A percentile compares a stretch with the other conserved stretches of the same genome.
Conservation (phyloP, 2,329 filamentous ascomycete genomes). For the Epichloe glyceriae region DNA sequence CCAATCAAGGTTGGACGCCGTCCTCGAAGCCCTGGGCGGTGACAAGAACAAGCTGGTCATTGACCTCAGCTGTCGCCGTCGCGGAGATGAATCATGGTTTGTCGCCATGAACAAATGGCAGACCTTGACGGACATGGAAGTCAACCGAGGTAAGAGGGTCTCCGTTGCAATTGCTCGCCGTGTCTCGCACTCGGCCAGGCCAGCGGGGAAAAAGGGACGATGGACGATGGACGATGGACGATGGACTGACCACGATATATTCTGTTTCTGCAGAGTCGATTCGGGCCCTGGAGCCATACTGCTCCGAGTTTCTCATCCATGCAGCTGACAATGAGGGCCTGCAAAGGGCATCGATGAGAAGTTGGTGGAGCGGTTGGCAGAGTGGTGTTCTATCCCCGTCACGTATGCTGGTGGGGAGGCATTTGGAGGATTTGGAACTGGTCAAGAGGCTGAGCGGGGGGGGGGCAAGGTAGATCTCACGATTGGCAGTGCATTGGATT, state of each 20-base stretch:
- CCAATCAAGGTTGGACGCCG: slow-evolving; percentile 57
- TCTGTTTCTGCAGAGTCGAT: slow-evolving; percentile 54
- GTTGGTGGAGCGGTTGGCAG: slow-evolving; percentile 60
- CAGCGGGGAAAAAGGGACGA: background rate
- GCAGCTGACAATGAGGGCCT: slow-evolving; percentile 94
- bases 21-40: slow-evolving; percentile 59
- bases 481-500: slow-evolving; percentile 90
- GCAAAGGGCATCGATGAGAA: slow-evolving; percentile 81
- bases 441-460: slow-evolving; percentile 69
- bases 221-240: background rate
- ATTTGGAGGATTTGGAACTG: slow-evolving; percentile 66
- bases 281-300: slow-evolving; percentile 70
- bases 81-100: slow-evolving; percentile 63
- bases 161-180: background rate
- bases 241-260: background rate
- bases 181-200: background rate
- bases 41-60: slow-evolving; percentile 79
- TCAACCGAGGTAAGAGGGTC: slow-evolving; percentile 56
- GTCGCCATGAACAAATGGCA: slow-evolving; percentile 99
- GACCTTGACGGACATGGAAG: slow-evolving; percentile 90
- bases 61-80: slow-evolving; percentile 79
- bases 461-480: slow-evolving; percentile 78
- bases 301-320: slow-evolving; percentile 93
- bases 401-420: slow-evolving; percentile 90
- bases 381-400: slow-evolving; percentile 85